Base-by-base conservation (phyloP, 1,139 yeast genomes). In the Pichia sp. region DNA sequence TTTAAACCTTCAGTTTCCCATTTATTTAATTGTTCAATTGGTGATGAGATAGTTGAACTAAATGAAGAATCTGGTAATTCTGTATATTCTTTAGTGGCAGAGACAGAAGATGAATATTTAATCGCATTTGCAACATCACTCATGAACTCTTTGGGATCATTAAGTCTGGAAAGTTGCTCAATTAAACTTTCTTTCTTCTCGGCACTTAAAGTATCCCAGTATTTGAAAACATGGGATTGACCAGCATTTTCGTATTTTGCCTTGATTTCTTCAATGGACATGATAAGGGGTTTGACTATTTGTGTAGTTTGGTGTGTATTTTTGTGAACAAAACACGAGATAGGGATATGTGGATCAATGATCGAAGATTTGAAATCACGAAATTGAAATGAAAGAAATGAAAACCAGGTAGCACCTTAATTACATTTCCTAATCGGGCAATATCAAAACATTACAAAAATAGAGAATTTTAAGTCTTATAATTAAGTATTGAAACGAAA, bases 1-100 rank as follows among this genome's bases (percentile, higher is more conserved):
- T 78, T 70, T 40, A 84, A 67, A 15, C 99, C 99, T 18, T 68
- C 51, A 1, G 67, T 57, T 30, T 64, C 60, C 89, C 95, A 90
- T 12, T 57, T 36, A 20, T 64, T 57, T 37, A 68, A 55, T 23
- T 66, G 60, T 4, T 64, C 65, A 0, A 54, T 45, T 2, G 63
- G 63, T 11, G 66, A 56, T 42, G 74, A 79, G 49, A 79, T 61
- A 15, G 77, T 70, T 3, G 83, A 75, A 24, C 77, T 78, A n/a
- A 46, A 53, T 37, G 76, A 77, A 2, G 69, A 58, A 0, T 56
- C 48, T 0, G 85, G 85, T 43, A 80, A 67, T 49, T 79, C 82
- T 34, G 73, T 68, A 53, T 74, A 73, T n/a, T 63, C 59, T 51
- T 69, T 69, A 0, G 69, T 56, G 35, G 63, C 50, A 0, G 74